A percentile compares a stretch with the other conserved stretches of the same genome.
These are phyloP conservation scores for Dendrocalamus latiflorus DNA, from an alignment of 202 grass and related monocot species.

Conservation along the genomic window DNA sequence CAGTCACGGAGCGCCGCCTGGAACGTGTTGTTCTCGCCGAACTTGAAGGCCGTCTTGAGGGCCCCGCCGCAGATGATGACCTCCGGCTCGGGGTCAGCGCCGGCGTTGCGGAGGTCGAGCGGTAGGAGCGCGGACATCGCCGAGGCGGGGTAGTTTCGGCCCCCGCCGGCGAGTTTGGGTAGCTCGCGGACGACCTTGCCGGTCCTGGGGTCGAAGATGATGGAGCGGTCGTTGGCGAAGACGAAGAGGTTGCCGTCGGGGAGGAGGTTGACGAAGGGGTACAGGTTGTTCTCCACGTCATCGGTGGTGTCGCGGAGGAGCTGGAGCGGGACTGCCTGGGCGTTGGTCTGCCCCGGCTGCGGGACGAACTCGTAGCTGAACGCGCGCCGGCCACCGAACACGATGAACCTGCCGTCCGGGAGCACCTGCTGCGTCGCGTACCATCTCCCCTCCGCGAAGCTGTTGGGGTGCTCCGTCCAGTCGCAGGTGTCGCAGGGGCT, in stretches of 20 bases:
- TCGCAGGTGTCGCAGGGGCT: too few relatives aligned
- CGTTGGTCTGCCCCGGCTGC: constrained; percentile 18
- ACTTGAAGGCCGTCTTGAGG: constrained; percentile 28
- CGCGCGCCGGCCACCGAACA: constrained; percentile 47
- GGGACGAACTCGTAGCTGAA: constrained; percentile 75
- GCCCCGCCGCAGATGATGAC: constrained; percentile 60
- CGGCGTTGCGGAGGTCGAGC: constrained; percentile 44
- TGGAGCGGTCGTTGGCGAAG: too few relatives aligned
- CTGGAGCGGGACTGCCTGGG: neutral
- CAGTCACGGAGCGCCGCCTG: constrained; percentile 41
- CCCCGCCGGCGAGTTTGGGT: constrained; percentile 42
- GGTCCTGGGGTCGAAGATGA: constrained; percentile 49
- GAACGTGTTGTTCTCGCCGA: constrained; percentile 41
- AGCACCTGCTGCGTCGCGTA: constrained; percentile 51
- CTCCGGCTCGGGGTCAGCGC: constrained; percentile 32
- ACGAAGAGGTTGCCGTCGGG: too few relatives aligned
- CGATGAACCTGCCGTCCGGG: constrained; percentile 51
- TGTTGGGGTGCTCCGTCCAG: too few relatives aligned
- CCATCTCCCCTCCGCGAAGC: neutral
- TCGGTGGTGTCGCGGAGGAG: constrained; percentile 47
- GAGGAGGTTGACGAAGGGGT: too few relatives aligned
- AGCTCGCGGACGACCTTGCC: constrained; percentile 43
- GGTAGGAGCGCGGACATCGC: constrained; percentile 68
- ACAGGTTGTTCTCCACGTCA: too few relatives aligned
- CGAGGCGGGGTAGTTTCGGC: constrained; percentile 70